These are phyloP conservation scores for Dendrobium officinale DNA, from an alignment of 106 monocot genomes.

Conservation along the genomic window DNA sequence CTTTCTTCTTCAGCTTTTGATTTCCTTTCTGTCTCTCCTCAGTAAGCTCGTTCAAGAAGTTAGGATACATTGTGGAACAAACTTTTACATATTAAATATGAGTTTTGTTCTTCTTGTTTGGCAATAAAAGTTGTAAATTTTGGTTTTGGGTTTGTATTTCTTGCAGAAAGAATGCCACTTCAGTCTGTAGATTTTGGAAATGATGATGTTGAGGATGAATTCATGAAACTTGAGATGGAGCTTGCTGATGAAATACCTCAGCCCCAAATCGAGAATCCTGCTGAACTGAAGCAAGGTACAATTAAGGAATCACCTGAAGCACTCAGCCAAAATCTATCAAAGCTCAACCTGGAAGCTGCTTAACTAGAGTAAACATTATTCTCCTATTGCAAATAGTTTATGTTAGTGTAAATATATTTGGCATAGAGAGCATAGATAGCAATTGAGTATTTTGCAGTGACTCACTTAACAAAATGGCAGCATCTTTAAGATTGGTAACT, in stretches of 20 bases:
- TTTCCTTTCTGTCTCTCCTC: background rate
- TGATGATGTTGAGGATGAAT: conserved; percentile 64
- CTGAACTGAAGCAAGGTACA: conserved; percentile 1
- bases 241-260: conserved; percentile 24
- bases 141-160: background rate
- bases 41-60: background rate
- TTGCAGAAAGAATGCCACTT: conserved; percentile 42
- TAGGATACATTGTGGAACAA: background rate
- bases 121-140: background rate
- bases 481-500: background rate
- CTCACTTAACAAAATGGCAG: background rate
- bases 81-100: background rate
- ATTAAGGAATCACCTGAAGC: conserved; percentile 20
- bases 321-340: conserved; percentile 41
- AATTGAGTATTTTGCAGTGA: background rate
- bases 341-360: conserved; percentile 37
- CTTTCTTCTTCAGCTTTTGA: conserved; percentile 1
- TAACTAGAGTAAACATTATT: background rate
- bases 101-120: background rate
- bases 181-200: conserved; percentile 41
- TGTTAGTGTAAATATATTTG: background rate
- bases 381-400: background rate
- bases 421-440: background rate
- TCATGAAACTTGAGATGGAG: conserved; percentile 54
- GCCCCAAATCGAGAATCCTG: conserved; percentile 1